Evolutionary conservation across 1,284 basidiomycete genomes (phyloP).

Genomic region (Austropuccinia psidii): DNA sequence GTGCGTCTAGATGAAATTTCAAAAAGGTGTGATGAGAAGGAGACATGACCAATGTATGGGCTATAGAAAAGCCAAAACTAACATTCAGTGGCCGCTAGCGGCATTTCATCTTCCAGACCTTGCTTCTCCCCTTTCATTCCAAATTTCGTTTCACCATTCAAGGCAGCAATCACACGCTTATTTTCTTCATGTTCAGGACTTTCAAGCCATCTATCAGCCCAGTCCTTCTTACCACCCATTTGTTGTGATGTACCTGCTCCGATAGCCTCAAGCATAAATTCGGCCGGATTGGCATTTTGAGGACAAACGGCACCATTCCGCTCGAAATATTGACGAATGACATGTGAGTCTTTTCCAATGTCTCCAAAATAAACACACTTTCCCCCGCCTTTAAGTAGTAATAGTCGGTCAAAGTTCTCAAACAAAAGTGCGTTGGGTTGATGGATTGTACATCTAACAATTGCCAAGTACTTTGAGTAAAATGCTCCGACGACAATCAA

Average conservation of each 20-base stretch:
- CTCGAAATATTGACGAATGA: constrained; percentile 55
- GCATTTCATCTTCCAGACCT: constrained; percentile 53
- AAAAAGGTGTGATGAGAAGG: no score
- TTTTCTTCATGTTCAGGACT: constrained; percentile 46
- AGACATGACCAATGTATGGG: no score
- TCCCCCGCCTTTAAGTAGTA: constrained; percentile 53
- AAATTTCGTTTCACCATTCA: constrained; percentile 56
- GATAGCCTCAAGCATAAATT: constrained; percentile 55
- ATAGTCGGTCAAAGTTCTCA: constrained; percentile 60
- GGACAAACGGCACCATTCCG: constrained; percentile 53
- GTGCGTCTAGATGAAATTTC: constrained; percentile 51
- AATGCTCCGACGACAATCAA: constrained; percentile 40
- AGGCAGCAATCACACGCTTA: constrained; percentile 55
- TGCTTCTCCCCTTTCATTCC: constrained; percentile 67
- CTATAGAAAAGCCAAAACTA: constrained; percentile 47
- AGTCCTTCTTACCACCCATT: constrained; percentile 60
- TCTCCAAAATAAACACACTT: constrained; percentile 37
- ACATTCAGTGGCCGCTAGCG: constrained; percentile 64
- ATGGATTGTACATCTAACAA: constrained; percentile 53
- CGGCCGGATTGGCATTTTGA: constrained; percentile 51
- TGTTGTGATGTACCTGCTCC: constrained; percentile 63
- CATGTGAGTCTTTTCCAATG: constrained; percentile 49
- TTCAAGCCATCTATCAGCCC: constrained; percentile 64
- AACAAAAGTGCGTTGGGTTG: constrained; percentile 63
- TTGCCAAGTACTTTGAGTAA: background rate